Conservation (phyloP, 176 grass and related monocot genomes). For the Bolboschoenus planiculmis region DNA sequence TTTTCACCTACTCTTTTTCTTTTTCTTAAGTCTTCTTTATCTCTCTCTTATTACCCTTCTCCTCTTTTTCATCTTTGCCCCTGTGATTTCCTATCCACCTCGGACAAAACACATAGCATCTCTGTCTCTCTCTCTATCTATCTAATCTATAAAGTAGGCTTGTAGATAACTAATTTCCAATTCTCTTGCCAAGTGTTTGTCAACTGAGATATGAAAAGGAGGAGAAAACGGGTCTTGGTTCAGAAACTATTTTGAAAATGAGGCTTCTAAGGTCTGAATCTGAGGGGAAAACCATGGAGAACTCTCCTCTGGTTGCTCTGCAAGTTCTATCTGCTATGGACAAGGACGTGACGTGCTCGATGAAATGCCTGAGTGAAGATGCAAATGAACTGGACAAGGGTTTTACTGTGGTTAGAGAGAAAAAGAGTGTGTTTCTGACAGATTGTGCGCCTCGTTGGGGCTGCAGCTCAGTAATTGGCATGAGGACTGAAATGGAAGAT, state of each 20-base stretch:
- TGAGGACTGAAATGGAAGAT: slow-evolving; percentile 50
- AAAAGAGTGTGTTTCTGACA: slow-evolving; percentile 39
- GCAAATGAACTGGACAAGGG: slow-evolving; percentile 25
- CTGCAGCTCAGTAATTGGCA: slow-evolving; percentile 30
- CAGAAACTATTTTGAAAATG: not conserved
- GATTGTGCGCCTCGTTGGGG: slow-evolving; percentile 53
- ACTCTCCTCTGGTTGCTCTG: not conserved
- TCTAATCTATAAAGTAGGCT: not conserved
- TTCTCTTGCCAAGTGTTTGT: slow-evolving; percentile 6
- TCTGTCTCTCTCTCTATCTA: too few species aligned
- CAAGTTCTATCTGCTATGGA: slow-evolving; percentile 22
- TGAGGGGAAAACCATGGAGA: not conserved
- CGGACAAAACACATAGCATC: not conserved
- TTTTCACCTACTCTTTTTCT: slow-evolving; percentile 17
- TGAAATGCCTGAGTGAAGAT: slow-evolving; percentile 28
- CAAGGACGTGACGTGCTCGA: slow-evolving; percentile 1
- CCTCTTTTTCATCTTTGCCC: not conserved
- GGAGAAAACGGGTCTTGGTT: not conserved
- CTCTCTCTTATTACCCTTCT: not conserved
- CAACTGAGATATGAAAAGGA: not conserved
- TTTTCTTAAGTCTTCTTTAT: not conserved
- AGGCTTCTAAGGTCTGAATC: slow-evolving; percentile 12
- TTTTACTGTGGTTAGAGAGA: not conserved
- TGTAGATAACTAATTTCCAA: slow-evolving; percentile 4
- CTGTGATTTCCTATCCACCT: slow-evolving; percentile 4